Evolutionary conservation across 352 stramenopile species (phyloP).

Genomic region (Globisporangium abappressorium): DNA sequence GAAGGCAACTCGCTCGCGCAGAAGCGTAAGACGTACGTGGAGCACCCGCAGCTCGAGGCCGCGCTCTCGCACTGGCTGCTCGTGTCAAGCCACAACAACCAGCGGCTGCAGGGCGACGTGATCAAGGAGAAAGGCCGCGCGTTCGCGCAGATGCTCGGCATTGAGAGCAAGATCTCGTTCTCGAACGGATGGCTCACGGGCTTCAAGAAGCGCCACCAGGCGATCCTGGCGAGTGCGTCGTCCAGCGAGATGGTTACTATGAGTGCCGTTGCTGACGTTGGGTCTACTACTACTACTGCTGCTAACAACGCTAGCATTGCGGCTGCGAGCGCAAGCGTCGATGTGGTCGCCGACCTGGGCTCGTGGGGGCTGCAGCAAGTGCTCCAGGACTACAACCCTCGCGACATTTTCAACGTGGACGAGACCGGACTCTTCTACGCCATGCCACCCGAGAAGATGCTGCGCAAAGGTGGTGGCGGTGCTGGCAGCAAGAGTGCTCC

Average conservation of each 20-base stretch:
- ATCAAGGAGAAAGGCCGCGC: slow-evolving; percentile 30
- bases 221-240: slow-evolving; percentile 5
- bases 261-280: neutral
- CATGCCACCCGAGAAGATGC: slow-evolving; percentile 10
- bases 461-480: neutral
- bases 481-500: too few species aligned
- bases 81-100: slow-evolving; percentile 23
- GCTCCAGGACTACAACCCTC: slow-evolving; percentile 11
- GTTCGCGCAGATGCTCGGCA: slow-evolving; percentile 20
- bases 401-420: slow-evolving; percentile 13
- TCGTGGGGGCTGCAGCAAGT: slow-evolving; percentile 11
- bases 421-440: slow-evolving; percentile 14
- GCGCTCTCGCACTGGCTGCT: slow-evolving; percentile 28
- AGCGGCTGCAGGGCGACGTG: slow-evolving; percentile 24
- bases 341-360: neutral
- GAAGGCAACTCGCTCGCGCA: slow-evolving; percentile 19
- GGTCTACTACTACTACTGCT: neutral
- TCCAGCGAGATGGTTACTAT: neutral
- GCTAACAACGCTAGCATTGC: neutral
- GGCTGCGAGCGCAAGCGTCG: neutral
- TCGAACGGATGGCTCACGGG: slow-evolving; percentile 30
- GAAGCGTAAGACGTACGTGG: slow-evolving; percentile 23
- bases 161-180: slow-evolving; percentile 29
- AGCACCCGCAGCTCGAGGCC: slow-evolving; percentile 24
- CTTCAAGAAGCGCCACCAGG: slow-evolving; percentile 28